Conservation (phyloP, 495 filamentous ascomycete genomes). For the Penicillium longicatenatum region DNA sequence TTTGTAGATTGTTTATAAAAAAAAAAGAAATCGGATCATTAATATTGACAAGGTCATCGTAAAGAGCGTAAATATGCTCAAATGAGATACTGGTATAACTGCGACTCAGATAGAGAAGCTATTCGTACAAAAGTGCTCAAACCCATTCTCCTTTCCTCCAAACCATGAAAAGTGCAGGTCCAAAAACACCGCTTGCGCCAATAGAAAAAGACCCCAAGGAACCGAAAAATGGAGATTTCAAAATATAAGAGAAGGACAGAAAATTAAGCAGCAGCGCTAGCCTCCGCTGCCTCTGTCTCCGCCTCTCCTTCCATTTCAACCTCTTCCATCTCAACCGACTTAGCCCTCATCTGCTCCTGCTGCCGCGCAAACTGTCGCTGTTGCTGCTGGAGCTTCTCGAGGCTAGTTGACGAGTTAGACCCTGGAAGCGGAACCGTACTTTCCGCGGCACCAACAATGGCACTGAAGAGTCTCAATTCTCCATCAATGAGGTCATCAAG, state of each 20-base stretch:
- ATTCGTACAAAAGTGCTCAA: slow-evolving; percentile 27
- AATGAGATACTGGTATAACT: background rate
- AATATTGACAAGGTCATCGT: slow-evolving; percentile 21
- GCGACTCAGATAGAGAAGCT: slow-evolving; percentile 12
- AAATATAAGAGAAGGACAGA: background rate
- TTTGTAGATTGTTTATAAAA: background rate
- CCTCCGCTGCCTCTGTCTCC: slow-evolving; percentile 9
- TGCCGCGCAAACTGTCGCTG: slow-evolving; percentile 27
- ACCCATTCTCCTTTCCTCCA: slow-evolving; percentile 6
- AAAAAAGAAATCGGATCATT: background rate
- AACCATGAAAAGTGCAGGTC: background rate
- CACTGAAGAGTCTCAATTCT: slow-evolving; percentile 49
- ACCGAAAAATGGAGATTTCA: background rate
- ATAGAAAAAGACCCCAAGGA: background rate
- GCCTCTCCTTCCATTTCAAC: slow-evolving; percentile 14
- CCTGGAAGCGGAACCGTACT: slow-evolving; percentile 10
- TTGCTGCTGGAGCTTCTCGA: slow-evolving; percentile 33
- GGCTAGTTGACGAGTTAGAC: slow-evolving; percentile 22
- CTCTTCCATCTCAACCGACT: slow-evolving; percentile 18
- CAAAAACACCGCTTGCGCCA: background rate
- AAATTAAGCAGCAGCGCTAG: slow-evolving; percentile 8
- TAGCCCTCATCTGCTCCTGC: slow-evolving; percentile 25
- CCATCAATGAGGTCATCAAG: slow-evolving; percentile 62
- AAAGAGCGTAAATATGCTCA: background rate
- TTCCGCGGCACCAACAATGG: slow-evolving; percentile 32